Percentiles rank a stretch among this genome's conserved stretches.
phyloP scores from a whole-genome alignment of 345 rosid genomes.

The Citropsis articulata region DNA sequence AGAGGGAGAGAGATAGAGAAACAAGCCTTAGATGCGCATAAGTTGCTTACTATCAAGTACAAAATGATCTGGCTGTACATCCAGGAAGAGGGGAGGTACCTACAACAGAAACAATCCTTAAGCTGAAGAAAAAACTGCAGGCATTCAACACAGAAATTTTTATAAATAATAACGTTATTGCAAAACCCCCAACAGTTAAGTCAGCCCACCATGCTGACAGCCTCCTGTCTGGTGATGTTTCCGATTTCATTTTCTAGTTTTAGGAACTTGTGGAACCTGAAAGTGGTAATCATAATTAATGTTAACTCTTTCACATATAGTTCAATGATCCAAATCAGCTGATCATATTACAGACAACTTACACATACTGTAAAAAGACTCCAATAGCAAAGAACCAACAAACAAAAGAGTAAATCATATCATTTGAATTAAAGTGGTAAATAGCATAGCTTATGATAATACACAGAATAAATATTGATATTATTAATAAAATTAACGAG shows the following conservation, averaged over 20 bases:
- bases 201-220: conserved; percentile 90
- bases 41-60: conserved; percentile 78
- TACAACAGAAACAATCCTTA: conserved; percentile 29
- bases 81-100: conserved; percentile 96
- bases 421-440: neutral
- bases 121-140: neutral
- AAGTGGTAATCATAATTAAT: conserved; percentile 9
- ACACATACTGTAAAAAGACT: neutral
- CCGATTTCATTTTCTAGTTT: conserved; percentile 96
- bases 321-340: conserved; percentile 6
- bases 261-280: conserved; percentile 92
- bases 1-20: neutral
- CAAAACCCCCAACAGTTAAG: neutral
- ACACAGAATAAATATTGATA: neutral
- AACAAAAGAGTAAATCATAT: neutral
- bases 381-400: neutral
- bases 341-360: neutral
- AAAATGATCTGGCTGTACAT: conserved; percentile 74
- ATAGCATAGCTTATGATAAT: neutral
- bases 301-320: neutral
- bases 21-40: conserved; percentile 10
- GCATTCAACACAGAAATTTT: neutral
- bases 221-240: conserved; percentile 93
- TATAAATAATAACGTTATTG: neutral
- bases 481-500: neutral